Base-by-base conservation (phyloP, 129 eudicot species). In the Chrysanthemum makinoi region DNA sequence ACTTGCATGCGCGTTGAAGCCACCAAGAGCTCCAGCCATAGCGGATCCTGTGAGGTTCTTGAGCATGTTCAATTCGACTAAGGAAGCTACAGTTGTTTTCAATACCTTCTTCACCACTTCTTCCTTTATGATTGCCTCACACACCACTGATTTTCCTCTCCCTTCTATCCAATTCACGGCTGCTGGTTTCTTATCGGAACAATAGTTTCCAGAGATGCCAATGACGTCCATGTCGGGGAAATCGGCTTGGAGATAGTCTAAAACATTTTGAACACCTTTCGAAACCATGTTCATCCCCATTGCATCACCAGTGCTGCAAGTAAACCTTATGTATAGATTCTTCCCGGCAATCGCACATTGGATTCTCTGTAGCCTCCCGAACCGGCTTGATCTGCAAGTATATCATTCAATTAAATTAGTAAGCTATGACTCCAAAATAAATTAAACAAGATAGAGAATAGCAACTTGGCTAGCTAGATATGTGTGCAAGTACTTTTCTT, bases 141-240 rank as follows among this genome's bases (percentile, higher is more conserved):
- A 58, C 2, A 58, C 35, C 13, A 58, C 33, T 58, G 33, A 58
- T 58, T 58, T 58, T 4, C 63, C 63, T 58, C 63, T 58, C 3
- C 63, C 63, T 58, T 58, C 63, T 58, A 58, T 58, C 63, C 63
- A 58, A 58, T 58, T 58, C 63, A 58, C n/a, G 1, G 62, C 62
- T 7, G 62, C 62, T 3, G 62, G 62, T 56, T 56, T 56, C 62
- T 56, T 56, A 22, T 22, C 24, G 1, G 24, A 22, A 22, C 24
- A 22, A 22, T 22, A 22, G 24, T 58, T 58, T 58, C 63, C 35
- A 5, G 63, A 58, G 30, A 58, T 58, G 63, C 63, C 63, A 58
- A 58, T 19, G 5, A 58, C 26, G 35, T 58, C 63, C 63, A 58
- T 58, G 13, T 58, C 63, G 12, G 30, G 62, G 15, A 18, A 57